Percentiles rank a stretch among this genome's conserved stretches.
These are phyloP conservation scores for Salix brachista DNA, from an alignment of 345 rosid genomes.

Conservation along the genomic window DNA sequence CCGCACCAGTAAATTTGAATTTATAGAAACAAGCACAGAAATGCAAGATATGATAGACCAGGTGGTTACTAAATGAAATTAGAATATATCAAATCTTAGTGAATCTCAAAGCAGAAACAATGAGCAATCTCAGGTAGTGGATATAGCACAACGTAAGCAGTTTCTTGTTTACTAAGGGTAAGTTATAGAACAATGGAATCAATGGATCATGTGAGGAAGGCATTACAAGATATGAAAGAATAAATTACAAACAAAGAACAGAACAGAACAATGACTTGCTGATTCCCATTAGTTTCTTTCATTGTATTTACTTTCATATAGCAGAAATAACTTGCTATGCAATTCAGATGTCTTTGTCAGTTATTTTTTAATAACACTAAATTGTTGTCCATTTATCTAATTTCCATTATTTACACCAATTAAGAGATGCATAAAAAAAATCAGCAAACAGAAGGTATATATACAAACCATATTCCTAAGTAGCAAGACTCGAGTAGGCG, in stretches of 20 bases:
- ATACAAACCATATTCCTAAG: slow-evolving; percentile 84
- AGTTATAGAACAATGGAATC: neutral
- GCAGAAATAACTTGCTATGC: neutral
- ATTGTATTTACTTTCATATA: neutral
- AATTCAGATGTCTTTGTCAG: neutral
- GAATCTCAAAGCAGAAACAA: neutral
- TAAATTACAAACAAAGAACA: neutral
- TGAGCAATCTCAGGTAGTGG: neutral
- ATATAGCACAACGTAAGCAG: neutral
- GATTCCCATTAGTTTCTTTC: neutral
- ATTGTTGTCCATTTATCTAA: no score
- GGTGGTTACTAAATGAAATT: neutral
- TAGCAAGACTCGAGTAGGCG: slow-evolving; percentile 79
- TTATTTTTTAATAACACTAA: neutral
- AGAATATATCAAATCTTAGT: neutral
- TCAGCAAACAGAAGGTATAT: neutral
- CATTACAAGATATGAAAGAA: neutral
- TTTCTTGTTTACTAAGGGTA: neutral
- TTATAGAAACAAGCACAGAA: neutral
- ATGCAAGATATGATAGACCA: neutral
- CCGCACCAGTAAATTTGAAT: neutral
- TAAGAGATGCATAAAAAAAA: neutral
- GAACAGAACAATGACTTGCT: neutral
- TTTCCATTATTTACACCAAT: neutral
- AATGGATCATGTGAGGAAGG: neutral